Evolutionary conservation across 192 early-diverging fungal genomes (phyloP), one percentile per base, ranked within the genome.

Genomic region (Gryganskiella cystojenkinii): DNA sequence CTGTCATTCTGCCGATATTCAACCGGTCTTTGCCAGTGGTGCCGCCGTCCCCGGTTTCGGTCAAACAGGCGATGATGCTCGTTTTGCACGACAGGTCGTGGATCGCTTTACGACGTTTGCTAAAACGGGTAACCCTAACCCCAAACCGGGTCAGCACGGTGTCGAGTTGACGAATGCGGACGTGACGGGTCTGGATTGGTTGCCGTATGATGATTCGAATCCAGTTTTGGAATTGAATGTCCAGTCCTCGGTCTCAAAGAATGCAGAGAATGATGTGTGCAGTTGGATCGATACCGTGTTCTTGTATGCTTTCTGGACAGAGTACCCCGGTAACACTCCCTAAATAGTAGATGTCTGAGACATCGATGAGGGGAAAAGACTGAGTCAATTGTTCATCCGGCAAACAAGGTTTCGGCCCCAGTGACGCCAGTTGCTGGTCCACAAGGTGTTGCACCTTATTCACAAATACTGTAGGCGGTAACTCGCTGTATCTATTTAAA

Each of bases 41-140:
- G 61, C 42, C 9, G 31, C 42, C 27, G 15, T 64, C n/a, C 52
- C 28, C 11, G 25, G 42, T 19, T 35, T 40, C 20, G 17, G 22
- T 5, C 55, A 43, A 42, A 37, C 22, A 7, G 49, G 53, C 7
- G 79, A 81, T 27, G 37, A 72, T 22, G 79, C 73, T 35, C 70
- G 71, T 14, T 61, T 81, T 14, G 57, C 65, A 19, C 46, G 66
- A 15, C 79, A 74, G 27, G 57, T 81, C 24, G 56, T 66, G 4
- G 19, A 33, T 8, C 47, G 71, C 0, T 61, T 74, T 13, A 59
- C 73, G 7, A 44, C 56, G 1, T 81, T 81, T 61, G 79, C 79
- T 14, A 66, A 63, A 43, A 64, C 58, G 1, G 55, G 79, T 28
- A 67, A 81, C n/a, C 79, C 79, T 0, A 74, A 81, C 22, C 79